phyloP scores from a whole-genome alignment of 768 basidiomycete genomes.

The Vishniacozyma victoriae region DNA sequence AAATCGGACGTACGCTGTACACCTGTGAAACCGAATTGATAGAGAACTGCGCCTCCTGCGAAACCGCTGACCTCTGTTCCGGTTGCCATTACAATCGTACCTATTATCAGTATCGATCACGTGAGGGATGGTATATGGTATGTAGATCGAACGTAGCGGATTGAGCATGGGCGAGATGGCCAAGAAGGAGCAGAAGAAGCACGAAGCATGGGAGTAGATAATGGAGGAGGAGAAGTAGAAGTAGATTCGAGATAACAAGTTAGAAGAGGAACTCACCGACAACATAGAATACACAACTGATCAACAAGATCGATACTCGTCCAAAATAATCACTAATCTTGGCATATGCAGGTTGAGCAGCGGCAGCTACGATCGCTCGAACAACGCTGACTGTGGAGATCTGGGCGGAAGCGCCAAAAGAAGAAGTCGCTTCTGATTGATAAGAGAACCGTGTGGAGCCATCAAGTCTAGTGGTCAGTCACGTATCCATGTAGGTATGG shows the following conservation, averaged over 20 bases:
- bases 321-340: slow-evolving; percentile 45
- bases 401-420: slow-evolving; percentile 5
- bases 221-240: too few relatives aligned
- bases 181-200: too few relatives aligned
- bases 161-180: too few relatives aligned
- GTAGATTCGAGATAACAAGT: too few relatives aligned
- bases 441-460: slow-evolving; percentile 14
- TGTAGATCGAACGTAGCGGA: too few relatives aligned
- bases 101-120: slow-evolving; percentile 8
- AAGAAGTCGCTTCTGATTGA: slow-evolving; percentile 18
- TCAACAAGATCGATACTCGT: slow-evolving; percentile 30
- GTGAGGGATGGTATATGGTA: too few relatives aligned
- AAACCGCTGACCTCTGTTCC: slow-evolving; percentile 26
- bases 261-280: slow-evolving; percentile 35
- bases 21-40: slow-evolving; percentile 42
- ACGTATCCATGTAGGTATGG: slow-evolving; percentile 16
- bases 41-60: slow-evolving; percentile 41
- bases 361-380: slow-evolving; percentile 36
- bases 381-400: slow-evolving; percentile 43
- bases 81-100: slow-evolving; percentile 41
- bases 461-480: slow-evolving; percentile 2
- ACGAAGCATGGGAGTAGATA: too few relatives aligned
- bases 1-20: slow-evolving; percentile 1
- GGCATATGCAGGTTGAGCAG: slow-evolving; percentile 27
- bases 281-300: slow-evolving; percentile 38